phyloP scores from a whole-genome alignment of 345 rosid genomes.

The Microthlaspi erraticum region DNA sequence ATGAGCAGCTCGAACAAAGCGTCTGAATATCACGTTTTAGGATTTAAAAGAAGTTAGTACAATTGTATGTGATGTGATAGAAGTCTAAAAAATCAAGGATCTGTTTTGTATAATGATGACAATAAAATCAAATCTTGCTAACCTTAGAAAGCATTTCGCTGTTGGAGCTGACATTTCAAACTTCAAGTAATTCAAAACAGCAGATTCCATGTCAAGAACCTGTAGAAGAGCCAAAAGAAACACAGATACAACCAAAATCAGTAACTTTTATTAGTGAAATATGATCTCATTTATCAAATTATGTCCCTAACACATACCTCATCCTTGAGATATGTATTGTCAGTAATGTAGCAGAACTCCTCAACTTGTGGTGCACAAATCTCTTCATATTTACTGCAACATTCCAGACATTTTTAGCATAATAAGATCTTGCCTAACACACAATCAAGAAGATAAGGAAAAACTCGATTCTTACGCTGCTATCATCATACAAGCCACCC shows the following conservation, averaged over 20 bases:
- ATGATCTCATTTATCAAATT: background rate
- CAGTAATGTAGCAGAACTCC: slow-evolving; percentile 94
- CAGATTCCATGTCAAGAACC: slow-evolving; percentile 92
- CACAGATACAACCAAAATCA: slow-evolving; percentile 18
- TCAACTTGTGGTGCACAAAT: slow-evolving; percentile 98
- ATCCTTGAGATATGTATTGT: slow-evolving; percentile 88
- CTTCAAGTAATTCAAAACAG: slow-evolving; percentile 82
- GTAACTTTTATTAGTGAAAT: background rate
- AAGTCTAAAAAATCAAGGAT: too few species aligned
- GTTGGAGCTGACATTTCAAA: slow-evolving; percentile 98
- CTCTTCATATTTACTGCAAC: slow-evolving; percentile 86
- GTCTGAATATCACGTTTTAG: slow-evolving; percentile 50
- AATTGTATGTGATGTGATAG: background rate
- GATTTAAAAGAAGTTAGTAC: slow-evolving; percentile 21
- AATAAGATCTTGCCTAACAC: background rate
- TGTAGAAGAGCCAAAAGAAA: slow-evolving; percentile 17
- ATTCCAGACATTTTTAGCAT: background rate
- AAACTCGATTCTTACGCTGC: slow-evolving; percentile 67
- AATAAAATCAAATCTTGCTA: slow-evolving; percentile 5
- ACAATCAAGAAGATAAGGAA: background rate
- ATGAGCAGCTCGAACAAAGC: slow-evolving; percentile 90
- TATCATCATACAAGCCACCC: slow-evolving; percentile 96
- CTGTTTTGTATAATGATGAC: too few species aligned
- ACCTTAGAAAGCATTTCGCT: slow-evolving; percentile 88
- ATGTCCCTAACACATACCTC: slow-evolving; percentile 49